Base-by-base conservation (phyloP, 176 grass and related monocot genomes). In the Lolium rigidum region DNA sequence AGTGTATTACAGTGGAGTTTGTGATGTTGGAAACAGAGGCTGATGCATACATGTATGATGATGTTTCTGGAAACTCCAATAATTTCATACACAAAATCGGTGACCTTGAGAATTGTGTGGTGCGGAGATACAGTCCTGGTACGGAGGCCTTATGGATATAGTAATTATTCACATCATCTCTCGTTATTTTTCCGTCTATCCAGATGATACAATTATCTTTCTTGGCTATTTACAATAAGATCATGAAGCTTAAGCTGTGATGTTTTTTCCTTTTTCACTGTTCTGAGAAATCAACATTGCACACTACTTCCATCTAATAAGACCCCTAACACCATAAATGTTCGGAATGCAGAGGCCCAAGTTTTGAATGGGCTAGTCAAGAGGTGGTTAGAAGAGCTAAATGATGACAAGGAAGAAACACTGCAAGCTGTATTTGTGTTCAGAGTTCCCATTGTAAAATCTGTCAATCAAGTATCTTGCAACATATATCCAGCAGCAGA, bases 381-480 rank as follows among this genome's bases (percentile, higher is more conserved):
- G 89, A 92, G 85, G 77, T 98, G 97, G 94, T 91, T 92, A 81
- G 82, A 95, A 91, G 94, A 98, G 87, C 76, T 98, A 39, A 94
- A 96, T 82, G 61, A 92, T 84, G 92, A 94, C 60, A 78, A 81
- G 84, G 91, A 95, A 70, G 92, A 95, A 26, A 83, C 74, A 20
- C 77, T 90, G 48, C 86, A 94, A 81, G 92, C 90, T 80, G 83
- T 90, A 80, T 86, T 98, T 88, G 46, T 94, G 51, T 98, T 98
- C 79, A 91, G 88, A 88, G 68, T 83, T 87, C 72, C 88, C 70
- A 91, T 92, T 80, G 14, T 91, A 51, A 89, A 81, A 51, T 91
- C 88, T 85, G 58, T 86, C 48, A 87, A 93, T 84, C 88, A 88
- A 86, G 94, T 96, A 48, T 74, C 49, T 71, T 96, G 97, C 92